Evolutionary conservation across 2,329 filamentous ascomycete species (phyloP).

Genomic region (Aspergillus pseudonomiae): DNA sequence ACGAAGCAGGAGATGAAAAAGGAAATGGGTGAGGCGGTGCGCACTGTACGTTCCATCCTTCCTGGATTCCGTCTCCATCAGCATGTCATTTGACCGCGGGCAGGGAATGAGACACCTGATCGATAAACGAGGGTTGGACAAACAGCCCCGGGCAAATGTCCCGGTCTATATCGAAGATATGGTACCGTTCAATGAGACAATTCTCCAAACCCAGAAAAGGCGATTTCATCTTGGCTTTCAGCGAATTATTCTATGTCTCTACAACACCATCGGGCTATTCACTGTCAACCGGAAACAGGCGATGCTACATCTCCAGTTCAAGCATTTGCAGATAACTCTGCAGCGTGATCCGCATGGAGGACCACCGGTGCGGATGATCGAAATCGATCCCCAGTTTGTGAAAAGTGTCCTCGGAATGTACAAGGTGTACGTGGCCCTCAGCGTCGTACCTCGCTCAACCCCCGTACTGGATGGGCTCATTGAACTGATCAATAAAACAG

Average conservation of each 20-base stretch:
- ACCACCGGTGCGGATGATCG: conserved; percentile 21
- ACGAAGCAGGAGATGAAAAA: conserved; percentile 20
- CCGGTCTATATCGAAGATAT: conserved; percentile 29
- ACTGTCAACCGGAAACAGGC: conserved; percentile 23
- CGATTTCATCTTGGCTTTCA: conserved; percentile 25
- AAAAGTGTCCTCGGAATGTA: conserved; percentile 28
- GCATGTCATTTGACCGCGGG: conserved; percentile 2
- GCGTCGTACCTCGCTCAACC: not conserved
- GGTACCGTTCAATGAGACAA: conserved; percentile 24
- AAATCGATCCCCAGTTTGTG: conserved; percentile 23
- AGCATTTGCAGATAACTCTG: conserved; percentile 24
- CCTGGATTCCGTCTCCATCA: conserved; percentile 3
- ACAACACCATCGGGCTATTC: conserved; percentile 27
- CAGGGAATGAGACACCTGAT: conserved; percentile 23
- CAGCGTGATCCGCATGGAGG: conserved; percentile 21
- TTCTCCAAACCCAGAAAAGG: conserved; percentile 23
- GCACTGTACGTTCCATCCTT: conserved; percentile 16
- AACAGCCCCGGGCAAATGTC: conserved; percentile 18
- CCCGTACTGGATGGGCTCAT: not conserved
- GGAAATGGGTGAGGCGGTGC: conserved; percentile 19
- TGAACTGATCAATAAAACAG: conserved; percentile 17
- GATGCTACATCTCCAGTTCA: conserved; percentile 25
- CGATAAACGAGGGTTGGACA: conserved; percentile 20
- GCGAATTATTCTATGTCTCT: conserved; percentile 25
- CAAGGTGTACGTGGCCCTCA: conserved; percentile 24